phyloP scores from a whole-genome alignment of 2,329 filamentous ascomycete species.

The Tolypocladium ovalisporum region DNA sequence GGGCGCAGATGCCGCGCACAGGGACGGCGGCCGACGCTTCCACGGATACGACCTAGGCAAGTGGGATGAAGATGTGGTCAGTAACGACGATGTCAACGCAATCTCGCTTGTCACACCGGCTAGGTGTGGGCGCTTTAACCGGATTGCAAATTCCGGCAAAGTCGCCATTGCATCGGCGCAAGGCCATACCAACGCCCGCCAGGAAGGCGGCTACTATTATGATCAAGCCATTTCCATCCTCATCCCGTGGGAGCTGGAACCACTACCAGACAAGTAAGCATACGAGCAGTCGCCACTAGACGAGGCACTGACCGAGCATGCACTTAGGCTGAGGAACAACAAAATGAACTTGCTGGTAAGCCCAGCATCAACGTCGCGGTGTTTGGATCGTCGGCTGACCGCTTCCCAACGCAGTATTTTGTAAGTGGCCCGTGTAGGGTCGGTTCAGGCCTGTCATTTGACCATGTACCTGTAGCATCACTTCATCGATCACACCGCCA shows the following conservation, averaged over 20 bases:
- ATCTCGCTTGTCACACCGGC: slow-evolving; percentile 34
- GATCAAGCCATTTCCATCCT: slow-evolving; percentile 58
- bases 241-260: slow-evolving; percentile 36
- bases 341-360: slow-evolving; percentile 64
- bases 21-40: slow-evolving; percentile 27
- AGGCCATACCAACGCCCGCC: not conserved
- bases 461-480: slow-evolving; percentile 29
- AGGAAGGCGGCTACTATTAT: slow-evolving; percentile 48
- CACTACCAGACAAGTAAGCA: slow-evolving; percentile 31
- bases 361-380: slow-evolving; percentile 1
- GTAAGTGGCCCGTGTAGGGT: slow-evolving; percentile 19
- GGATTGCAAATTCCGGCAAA: not conserved
- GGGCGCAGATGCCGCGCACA: not conserved
- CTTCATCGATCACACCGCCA: slow-evolving; percentile 71
- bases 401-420: slow-evolving; percentile 29
- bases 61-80: slow-evolving; percentile 57
- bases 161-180: not conserved
- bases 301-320: not conserved
- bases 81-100: slow-evolving; percentile 60
- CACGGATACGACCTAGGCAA: slow-evolving; percentile 65
- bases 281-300: not conserved
- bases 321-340: slow-evolving; percentile 35
- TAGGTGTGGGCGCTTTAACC: not conserved
- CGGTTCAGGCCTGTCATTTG: not conserved
- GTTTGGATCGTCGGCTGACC: slow-evolving; percentile 9